Percentiles rank a stretch among this genome's conserved stretches.
Evolutionary conservation across 495 filamentous ascomycete genomes (phyloP).

Genomic region (Aspergillus carlsbadensis): DNA sequence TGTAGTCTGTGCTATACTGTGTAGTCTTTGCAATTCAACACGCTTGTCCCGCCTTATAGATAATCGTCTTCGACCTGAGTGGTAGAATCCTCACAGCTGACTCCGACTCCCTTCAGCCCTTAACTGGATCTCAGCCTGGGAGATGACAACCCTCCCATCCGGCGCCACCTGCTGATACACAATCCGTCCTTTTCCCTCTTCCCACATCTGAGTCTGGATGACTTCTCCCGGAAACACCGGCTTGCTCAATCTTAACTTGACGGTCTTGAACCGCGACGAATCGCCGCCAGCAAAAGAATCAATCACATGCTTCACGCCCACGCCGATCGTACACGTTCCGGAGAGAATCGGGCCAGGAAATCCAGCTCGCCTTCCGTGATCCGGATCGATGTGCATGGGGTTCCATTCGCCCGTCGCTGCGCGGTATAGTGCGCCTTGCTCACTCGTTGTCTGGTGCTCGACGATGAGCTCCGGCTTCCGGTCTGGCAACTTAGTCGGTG

Average conservation of each 20-base stretch:
- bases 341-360: conserved; percentile 6
- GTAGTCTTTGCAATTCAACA: too few species aligned
- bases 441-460: neutral
- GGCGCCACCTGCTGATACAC: neutral
- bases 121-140: too few species aligned
- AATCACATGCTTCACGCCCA: conserved; percentile 9
- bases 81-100: too few species aligned
- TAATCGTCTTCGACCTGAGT: too few species aligned
- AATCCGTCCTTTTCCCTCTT: neutral
- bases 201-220: conserved; percentile 6
- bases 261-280: neutral
- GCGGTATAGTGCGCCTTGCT: conserved; percentile 4
- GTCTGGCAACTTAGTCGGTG: neutral
- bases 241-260: conserved; percentile 5
- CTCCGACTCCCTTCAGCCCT: too few species aligned
- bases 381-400: conserved; percentile 7
- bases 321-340: conserved; percentile 7
- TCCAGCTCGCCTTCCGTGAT: neutral
- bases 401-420: conserved; percentile 7
- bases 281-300: conserved; percentile 3
- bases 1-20: too few species aligned
- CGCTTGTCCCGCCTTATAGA: conserved; percentile 3
- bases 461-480: neutral
- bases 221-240: conserved; percentile 8
- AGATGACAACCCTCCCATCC: neutral